Base-by-base conservation (phyloP, 257 asterid genomes). In the Pogostemon cablin region DNA sequence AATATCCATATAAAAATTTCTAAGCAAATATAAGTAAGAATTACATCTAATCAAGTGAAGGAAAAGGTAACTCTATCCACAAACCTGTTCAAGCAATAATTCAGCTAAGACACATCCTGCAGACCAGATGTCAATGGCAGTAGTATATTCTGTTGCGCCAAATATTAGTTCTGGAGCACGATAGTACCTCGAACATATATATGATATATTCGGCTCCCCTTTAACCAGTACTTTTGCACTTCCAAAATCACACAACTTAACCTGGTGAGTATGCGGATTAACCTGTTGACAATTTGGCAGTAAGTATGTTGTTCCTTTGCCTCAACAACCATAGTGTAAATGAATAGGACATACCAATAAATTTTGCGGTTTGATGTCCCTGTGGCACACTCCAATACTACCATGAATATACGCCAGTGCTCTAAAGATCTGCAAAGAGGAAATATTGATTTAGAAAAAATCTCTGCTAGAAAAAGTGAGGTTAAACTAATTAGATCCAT, bases 201-300 rank as follows among this genome's bases (percentile, higher is more conserved):
- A 85, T 35, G 90, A 85, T 52, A 85, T 85, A 77, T 85, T 85
- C 54, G 87, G 87, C 71, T 82, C 90, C 76, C 90, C 90, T 82
- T 82, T 85, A 44, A 85, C 89, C 89, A 92, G 85, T 55, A 88
- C 83, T 83, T 92, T 92, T 4, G 98, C 98, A 77, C 98, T 92
- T 78, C 98, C 98, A 80, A 92, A 92, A 80, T 92, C 98, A 35
- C 98, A 92, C 54, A 92, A 76, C 76, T 92, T 92, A 69, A 92
- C 96, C 79, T 92, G 98, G 78, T 92, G 98, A 71, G 88, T 90
- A 57, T 82, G 90, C 61, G 98, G 96, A 80, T 92, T 90, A 77
- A 88, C 98, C 98, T 92, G 81, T 49, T 63, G 25, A 62, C 11
- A 73, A 55, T 32, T 52, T 17, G n/a, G 40, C 56, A 39, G 44